Conservation (phyloP, 176 grass and related monocot genomes). For the Leersia perrieri region DNA sequence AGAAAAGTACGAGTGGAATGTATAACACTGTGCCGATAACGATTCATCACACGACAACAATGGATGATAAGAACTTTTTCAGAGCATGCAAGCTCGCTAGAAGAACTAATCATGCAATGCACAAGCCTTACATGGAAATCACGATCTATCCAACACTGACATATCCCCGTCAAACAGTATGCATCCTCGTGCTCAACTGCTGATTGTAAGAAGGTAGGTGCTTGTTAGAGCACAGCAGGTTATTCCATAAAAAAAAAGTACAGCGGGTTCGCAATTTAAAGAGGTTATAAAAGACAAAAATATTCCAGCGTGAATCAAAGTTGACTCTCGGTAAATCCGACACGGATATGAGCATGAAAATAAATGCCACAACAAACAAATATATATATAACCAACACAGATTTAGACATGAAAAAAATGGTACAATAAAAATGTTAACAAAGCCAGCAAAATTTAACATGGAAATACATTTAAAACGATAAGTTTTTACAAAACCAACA, state of each 20-base stretch:
- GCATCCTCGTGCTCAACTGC: neutral
- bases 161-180: neutral
- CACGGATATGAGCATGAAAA: no score
- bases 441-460: neutral
- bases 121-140: neutral
- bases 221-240: neutral
- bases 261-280: no score
- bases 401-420: no score
- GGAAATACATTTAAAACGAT: no score
- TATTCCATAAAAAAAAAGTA: no score
- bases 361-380: no score
- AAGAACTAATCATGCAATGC: conserved; percentile 13
- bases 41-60: neutral
- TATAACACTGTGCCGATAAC: neutral
- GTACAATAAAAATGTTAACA: no score
- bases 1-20: neutral
- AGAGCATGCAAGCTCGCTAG: neutral
- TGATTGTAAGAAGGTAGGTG: neutral
- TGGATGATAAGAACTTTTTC: neutral
- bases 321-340: no score
- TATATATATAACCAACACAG: no score
- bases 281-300: no score
- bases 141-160: neutral
- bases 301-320: no score
- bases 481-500: neutral